phyloP scores from a whole-genome alignment of 495 filamentous ascomycete species.

The Elaphomyces granulatus region DNA sequence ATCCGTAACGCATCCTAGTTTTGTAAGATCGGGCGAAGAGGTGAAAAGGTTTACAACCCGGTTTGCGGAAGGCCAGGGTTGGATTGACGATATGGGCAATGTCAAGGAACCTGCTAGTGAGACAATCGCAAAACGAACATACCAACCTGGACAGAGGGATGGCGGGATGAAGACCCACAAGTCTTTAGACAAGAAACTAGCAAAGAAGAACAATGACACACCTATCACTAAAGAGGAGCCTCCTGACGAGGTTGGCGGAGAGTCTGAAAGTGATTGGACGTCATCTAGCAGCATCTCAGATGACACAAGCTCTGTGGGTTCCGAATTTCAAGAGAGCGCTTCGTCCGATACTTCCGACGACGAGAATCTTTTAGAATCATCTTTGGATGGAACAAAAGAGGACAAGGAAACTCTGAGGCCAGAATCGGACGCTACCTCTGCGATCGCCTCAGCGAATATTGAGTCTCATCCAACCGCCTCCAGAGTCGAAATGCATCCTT shows the following conservation, averaged over 20 bases:
- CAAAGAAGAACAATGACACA: too few relatives aligned
- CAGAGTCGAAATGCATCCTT: conserved; percentile 53
- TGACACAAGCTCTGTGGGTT: conserved; percentile 10
- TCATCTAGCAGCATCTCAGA: conserved; percentile 31
- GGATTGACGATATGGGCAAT: conserved; percentile 69
- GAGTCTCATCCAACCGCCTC: neutral
- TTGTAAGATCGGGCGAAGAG: conserved; percentile 41
- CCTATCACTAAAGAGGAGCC: neutral
- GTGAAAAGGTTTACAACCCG: conserved; percentile 18
- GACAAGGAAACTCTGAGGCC: neutral
- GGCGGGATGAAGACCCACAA: neutral
- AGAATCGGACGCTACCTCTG: neutral
- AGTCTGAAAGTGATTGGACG: conserved; percentile 18
- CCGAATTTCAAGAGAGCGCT: conserved; percentile 14
- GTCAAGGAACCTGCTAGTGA: conserved; percentile 46
- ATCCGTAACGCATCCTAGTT: conserved; percentile 61
- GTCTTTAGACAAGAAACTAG: too few relatives aligned
- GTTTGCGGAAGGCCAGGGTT: conserved; percentile 60
- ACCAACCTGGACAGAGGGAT: conserved; percentile 20
- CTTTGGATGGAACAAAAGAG: neutral
- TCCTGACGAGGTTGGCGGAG: neutral
- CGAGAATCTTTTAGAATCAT: neutral
- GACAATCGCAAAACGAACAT: conserved; percentile 20
- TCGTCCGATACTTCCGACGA: conserved; percentile 14
- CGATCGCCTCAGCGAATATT: neutral